Conservation (phyloP, 2,329 filamentous ascomycete genomes). For the Pseudogymnoascus destructans region DNA sequence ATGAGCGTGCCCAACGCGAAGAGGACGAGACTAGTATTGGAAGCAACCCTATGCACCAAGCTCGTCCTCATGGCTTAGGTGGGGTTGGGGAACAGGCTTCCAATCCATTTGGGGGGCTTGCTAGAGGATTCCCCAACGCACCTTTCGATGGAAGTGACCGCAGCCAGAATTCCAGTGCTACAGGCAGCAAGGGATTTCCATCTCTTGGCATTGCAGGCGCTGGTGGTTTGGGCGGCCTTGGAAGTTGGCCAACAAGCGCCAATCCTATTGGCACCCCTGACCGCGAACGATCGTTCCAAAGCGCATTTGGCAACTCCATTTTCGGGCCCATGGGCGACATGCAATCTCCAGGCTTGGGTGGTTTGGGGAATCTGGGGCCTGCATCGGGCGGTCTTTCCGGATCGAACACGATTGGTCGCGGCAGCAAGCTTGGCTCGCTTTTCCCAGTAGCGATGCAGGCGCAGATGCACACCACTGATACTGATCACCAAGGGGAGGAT, state of each 20-base stretch:
- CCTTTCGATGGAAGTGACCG: slow-evolving; percentile 61
- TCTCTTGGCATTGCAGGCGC: slow-evolving; percentile 46
- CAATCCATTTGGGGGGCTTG: slow-evolving; percentile 41
- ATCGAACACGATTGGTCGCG: slow-evolving; percentile 57
- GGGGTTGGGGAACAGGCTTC: slow-evolving; percentile 38
- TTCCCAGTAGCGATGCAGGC: slow-evolving; percentile 86
- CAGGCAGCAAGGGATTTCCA: slow-evolving; percentile 58
- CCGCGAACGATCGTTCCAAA: slow-evolving; percentile 44
- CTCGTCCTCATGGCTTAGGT: slow-evolving; percentile 38
- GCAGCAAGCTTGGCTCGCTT: slow-evolving; percentile 73
- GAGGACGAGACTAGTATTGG: slow-evolving; percentile 33
- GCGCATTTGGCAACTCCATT: slow-evolving; percentile 64
- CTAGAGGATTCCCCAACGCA: slow-evolving; percentile 35
- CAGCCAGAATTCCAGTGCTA: slow-evolving; percentile 83
- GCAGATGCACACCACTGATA: slow-evolving; percentile 67
- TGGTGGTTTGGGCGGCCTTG: slow-evolving; percentile 33
- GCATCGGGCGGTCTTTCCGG: slow-evolving; percentile 37
- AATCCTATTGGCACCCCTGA: slow-evolving; percentile 55
- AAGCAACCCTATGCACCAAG: slow-evolving; percentile 27
- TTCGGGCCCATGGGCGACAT: slow-evolving; percentile 68
- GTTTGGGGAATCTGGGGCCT: slow-evolving; percentile 57
- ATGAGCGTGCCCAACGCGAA: slow-evolving; percentile 52
- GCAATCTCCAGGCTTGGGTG: slow-evolving; percentile 57
- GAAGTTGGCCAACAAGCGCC: slow-evolving; percentile 36
- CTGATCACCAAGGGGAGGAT: slow-evolving; percentile 47